These are phyloP conservation scores for Domatiomyces catenatus DNA, from an alignment of 2,329 filamentous ascomycete species.

Conservation along the genomic window DNA sequence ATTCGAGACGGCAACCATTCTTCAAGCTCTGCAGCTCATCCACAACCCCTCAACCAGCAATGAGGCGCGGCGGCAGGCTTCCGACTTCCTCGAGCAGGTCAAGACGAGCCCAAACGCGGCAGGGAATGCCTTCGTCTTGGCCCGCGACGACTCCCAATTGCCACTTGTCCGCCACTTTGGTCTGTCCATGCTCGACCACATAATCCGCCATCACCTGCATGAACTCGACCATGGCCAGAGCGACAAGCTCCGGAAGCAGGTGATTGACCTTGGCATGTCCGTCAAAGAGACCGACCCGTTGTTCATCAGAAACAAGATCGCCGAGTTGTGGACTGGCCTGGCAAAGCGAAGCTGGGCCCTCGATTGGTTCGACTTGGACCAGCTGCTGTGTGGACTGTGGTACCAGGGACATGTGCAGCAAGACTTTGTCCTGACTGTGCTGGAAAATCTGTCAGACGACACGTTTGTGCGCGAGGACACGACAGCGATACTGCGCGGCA, in stretches of 20 bases:
- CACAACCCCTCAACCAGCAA: conserved; percentile 72
- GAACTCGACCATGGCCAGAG: conserved; percentile 56
- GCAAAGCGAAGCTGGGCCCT: conserved; percentile 86
- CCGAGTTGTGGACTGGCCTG: conserved; percentile 85
- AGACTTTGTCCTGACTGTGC: conserved; percentile 70
- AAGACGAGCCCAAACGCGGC: conserved; percentile 69
- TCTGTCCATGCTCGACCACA: conserved; percentile 77
- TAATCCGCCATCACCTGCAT: conserved; percentile 71
- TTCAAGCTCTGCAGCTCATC: conserved; percentile 72
- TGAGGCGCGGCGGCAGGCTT: conserved; percentile 64
- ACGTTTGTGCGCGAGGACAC: conserved; percentile 84
- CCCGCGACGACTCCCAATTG: conserved; percentile 57
- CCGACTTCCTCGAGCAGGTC: conserved; percentile 69
- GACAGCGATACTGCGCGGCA: conserved; percentile 67
- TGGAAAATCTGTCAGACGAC: conserved; percentile 88
- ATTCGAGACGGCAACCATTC: conserved; percentile 39
- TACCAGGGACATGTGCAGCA: conserved; percentile 48
- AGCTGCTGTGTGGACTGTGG: conserved; percentile 69
- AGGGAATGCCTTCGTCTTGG: conserved; percentile 69
- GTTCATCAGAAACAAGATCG: conserved; percentile 85
- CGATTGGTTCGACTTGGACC: conserved; percentile 92
- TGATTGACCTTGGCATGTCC: conserved; percentile 60
- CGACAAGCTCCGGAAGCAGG: conserved; percentile 54
- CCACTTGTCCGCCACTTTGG: conserved; percentile 85
- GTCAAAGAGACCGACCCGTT: conserved; percentile 57